phyloP scores from a whole-genome alignment of 108 stramenopile genomes.

The Fistulifera solaris region DNA sequence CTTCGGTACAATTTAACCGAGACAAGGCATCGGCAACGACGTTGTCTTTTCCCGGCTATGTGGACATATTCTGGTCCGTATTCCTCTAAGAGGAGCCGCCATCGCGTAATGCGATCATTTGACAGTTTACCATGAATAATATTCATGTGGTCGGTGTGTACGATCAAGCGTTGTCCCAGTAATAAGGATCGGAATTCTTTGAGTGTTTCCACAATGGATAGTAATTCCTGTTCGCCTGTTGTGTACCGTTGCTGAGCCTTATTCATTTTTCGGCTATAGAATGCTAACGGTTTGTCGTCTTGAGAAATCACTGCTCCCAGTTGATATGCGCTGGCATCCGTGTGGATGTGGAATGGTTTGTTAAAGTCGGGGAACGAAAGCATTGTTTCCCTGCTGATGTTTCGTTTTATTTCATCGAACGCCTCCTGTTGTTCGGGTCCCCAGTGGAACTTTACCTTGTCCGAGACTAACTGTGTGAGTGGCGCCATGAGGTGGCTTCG shows the following conservation, averaged over 20 bases:
- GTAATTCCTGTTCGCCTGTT: conserved; percentile 29
- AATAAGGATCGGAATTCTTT: conserved; percentile 36
- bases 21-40: conserved; percentile 14
- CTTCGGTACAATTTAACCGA: conserved; percentile 4
- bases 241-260: conserved; percentile 25
- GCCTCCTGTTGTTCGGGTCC: conserved; percentile 18
- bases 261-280: conserved; percentile 31
- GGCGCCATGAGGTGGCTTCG: conserved; percentile 33
- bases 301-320: conserved; percentile 35
- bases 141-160: conserved; percentile 16
- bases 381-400: conserved; percentile 22
- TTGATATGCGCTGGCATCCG: conserved; percentile 25
- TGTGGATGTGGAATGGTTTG: conserved; percentile 19
- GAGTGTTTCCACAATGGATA: conserved; percentile 38
- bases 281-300: conserved; percentile 24
- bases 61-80: conserved; percentile 16
- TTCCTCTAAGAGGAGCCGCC: conserved; percentile 26
- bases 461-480: conserved; percentile 18
- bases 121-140: background rate
- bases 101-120: conserved; percentile 12
- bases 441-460: conserved; percentile 24
- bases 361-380: conserved; percentile 35
- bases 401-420: conserved; percentile 32
- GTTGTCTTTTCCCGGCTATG: conserved; percentile 14
- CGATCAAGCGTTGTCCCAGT: conserved; percentile 16